A percentile compares a stretch with the other conserved stretches of the same genome.
Conservation (phyloP, 768 basidiomycete species). For the Amanita exitialis region DNA sequence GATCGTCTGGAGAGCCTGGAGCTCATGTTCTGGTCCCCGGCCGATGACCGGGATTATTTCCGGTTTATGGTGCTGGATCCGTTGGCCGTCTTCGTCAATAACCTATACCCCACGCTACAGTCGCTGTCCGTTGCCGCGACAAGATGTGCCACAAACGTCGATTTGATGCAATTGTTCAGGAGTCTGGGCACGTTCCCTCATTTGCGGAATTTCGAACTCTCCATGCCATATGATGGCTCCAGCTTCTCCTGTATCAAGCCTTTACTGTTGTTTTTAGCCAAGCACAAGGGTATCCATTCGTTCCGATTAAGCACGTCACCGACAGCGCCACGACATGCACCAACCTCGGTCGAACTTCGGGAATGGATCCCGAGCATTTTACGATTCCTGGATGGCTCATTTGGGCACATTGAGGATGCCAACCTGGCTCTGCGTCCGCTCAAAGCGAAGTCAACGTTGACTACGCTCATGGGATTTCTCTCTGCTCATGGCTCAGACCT, state of each 20-base stretch:
- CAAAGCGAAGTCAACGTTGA: slow-evolving; percentile 16
- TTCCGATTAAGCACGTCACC: slow-evolving; percentile 23
- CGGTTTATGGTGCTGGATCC: slow-evolving; percentile 23
- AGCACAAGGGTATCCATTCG: slow-evolving; percentile 23
- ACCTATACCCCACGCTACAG: slow-evolving; percentile 25
- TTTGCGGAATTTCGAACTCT: slow-evolving; percentile 26
- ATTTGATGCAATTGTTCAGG: slow-evolving; percentile 27
- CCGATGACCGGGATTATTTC: slow-evolving; percentile 19
- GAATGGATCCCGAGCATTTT: slow-evolving; percentile 33
- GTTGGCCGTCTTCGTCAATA: slow-evolving; percentile 35
- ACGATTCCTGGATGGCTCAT: slow-evolving; percentile 16
- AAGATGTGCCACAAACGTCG: slow-evolving; percentile 25
- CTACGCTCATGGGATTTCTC: slow-evolving; percentile 21
- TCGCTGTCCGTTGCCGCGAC: slow-evolving; percentile 27
- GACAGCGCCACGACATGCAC: slow-evolving; percentile 13
- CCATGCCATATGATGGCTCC: slow-evolving; percentile 34
- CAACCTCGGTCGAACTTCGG: slow-evolving; percentile 10
- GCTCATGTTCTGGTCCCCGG: slow-evolving; percentile 24
- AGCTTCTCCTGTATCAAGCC: slow-evolving; percentile 24
- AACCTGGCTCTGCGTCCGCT: slow-evolving; percentile 30
- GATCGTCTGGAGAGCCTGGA: slow-evolving; percentile 25
- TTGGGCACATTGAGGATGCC: slow-evolving; percentile 22
- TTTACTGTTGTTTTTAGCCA: slow-evolving; percentile 25
- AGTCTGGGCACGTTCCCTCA: slow-evolving; percentile 28
- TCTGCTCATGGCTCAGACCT: slow-evolving; percentile 18